These are phyloP conservation scores for Knufia petricola DNA, from an alignment of 2,329 filamentous ascomycete species.

Conservation along the genomic window DNA sequence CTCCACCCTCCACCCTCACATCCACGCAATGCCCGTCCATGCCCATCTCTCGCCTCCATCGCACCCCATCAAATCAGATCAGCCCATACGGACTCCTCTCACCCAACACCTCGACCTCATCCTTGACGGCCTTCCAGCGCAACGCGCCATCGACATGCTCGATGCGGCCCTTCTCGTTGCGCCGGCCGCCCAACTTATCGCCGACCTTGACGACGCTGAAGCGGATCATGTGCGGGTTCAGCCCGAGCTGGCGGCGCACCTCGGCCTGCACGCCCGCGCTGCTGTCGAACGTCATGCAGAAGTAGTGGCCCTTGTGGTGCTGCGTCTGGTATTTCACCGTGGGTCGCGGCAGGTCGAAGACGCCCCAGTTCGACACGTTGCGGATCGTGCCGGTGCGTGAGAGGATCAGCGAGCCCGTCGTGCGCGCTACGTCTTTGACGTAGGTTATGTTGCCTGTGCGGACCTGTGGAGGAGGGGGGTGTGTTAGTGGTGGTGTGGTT, in stretches of 20 bases:
- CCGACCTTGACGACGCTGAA: conserved; percentile 82
- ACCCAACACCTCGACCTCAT: background rate
- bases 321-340: conserved; percentile 70
- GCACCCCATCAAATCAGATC: too few species aligned
- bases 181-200: conserved; percentile 52
- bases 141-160: conserved; percentile 48
- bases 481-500: conserved; percentile 10
- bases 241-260: conserved; percentile 62
- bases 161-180: conserved; percentile 38
- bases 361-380: conserved; percentile 89
- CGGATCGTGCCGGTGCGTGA: conserved; percentile 79
- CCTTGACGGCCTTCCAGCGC: conserved; percentile 36
- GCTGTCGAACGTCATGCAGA: conserved; percentile 92
- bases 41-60: too few species aligned
- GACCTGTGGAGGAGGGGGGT: too few species aligned
- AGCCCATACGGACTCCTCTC: too few species aligned
- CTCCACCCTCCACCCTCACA: background rate
- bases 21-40: too few species aligned
- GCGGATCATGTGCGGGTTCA: conserved; percentile 86
- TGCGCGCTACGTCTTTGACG: conserved; percentile 91
- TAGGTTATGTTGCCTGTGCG: conserved; percentile 81
- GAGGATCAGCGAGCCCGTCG: conserved; percentile 74
- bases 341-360: conserved; percentile 74
- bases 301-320: conserved; percentile 85
- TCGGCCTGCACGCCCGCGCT: conserved; percentile 63